These are phyloP conservation scores for Sutorius eximius DNA, from an alignment of 1,284 basidiomycete genomes.

Conservation along the genomic window DNA sequence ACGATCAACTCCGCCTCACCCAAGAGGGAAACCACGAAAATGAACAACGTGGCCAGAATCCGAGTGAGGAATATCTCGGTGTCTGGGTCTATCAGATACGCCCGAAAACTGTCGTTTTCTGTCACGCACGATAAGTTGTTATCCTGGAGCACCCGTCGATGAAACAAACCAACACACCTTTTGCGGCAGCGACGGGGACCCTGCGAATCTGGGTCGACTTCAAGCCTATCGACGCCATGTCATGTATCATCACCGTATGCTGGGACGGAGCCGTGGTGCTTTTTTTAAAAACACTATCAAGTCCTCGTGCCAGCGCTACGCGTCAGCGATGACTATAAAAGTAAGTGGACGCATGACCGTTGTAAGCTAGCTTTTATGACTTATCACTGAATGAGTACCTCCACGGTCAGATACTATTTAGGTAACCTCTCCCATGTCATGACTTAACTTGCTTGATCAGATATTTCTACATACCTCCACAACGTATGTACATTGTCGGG, in stretches of 20 bases:
- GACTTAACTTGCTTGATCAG: too few relatives aligned
- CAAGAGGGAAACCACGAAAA: constrained; percentile 46
- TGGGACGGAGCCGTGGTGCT: neutral
- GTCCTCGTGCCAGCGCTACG: neutral
- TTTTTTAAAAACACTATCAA: neutral
- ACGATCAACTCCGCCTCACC: constrained; percentile 18
- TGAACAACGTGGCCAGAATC: constrained; percentile 38
- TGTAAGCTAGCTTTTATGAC: constrained; percentile 1
- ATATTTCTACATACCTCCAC: neutral
- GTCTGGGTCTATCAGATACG: constrained; percentile 3
- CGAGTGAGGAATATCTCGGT: constrained; percentile 8
- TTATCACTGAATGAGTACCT: constrained; percentile 12
- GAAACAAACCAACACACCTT: constrained; percentile 6
- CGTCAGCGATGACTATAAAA: neutral
- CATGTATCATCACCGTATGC: neutral
- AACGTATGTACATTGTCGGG: too few relatives aligned
- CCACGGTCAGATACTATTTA: constrained; percentile 17
- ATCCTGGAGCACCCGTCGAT: neutral
- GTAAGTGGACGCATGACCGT: neutral
- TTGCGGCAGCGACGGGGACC: neutral
- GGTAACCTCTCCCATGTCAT: constrained; percentile 16
- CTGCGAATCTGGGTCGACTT: neutral
- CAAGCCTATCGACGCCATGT: neutral
- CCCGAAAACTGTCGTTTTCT: neutral
- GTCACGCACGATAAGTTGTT: neutral